Percentiles rank a stretch among this genome's conserved stretches.
Evolutionary conservation across 805 yeast genomes (phyloP).

Genomic region (Candida nanaspora): DNA sequence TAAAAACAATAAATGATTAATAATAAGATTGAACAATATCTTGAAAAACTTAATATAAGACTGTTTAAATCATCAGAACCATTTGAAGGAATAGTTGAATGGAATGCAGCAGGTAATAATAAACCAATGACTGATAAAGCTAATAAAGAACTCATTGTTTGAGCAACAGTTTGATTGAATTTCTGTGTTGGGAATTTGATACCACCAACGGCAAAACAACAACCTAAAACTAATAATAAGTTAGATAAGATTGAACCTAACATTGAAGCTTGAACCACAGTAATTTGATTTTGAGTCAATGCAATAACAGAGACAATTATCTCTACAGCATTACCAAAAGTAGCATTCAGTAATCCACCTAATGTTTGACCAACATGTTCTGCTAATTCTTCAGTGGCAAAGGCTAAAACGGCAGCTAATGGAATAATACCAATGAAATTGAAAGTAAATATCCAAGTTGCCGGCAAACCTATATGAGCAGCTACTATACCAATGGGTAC

Average conservation of each 20-base stretch:
- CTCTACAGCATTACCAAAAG: slow-evolving; percentile 97
- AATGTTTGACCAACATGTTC: slow-evolving; percentile 84
- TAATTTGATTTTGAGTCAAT: slow-evolving; percentile 71
- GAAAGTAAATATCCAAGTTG: slow-evolving; percentile 53
- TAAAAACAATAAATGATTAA: slow-evolving; percentile 72
- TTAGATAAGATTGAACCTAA: slow-evolving; percentile 89
- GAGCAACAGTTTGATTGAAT: slow-evolving; percentile 95
- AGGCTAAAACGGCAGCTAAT: slow-evolving; percentile 82
- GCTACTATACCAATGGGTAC: slow-evolving; percentile 88
- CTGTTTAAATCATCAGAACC: slow-evolving; percentile 18
- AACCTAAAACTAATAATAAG: slow-evolving; percentile 84
- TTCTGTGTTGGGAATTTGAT: slow-evolving; percentile 76
- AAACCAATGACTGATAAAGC: slow-evolving; percentile 86
- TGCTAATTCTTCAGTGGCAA: slow-evolving; percentile 88
- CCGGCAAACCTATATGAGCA: slow-evolving; percentile 49
- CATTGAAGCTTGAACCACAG: slow-evolving; percentile 97
- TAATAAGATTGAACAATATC: slow-evolving; percentile 80
- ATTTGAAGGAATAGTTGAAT: slow-evolving; percentile 57
- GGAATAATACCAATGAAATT: slow-evolving; percentile 91
- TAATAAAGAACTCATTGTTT: slow-evolving; percentile 92
- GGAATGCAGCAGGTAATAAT: slow-evolving; percentile 93
- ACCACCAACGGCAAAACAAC: slow-evolving; percentile 93
- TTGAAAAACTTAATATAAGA: slow-evolving; percentile 63
- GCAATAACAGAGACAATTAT: slow-evolving; percentile 92
- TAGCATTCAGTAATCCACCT: slow-evolving; percentile 93